Conservation (phyloP, 2,329 filamentous ascomycete species). For the Rutstroemia sydowiana region DNA sequence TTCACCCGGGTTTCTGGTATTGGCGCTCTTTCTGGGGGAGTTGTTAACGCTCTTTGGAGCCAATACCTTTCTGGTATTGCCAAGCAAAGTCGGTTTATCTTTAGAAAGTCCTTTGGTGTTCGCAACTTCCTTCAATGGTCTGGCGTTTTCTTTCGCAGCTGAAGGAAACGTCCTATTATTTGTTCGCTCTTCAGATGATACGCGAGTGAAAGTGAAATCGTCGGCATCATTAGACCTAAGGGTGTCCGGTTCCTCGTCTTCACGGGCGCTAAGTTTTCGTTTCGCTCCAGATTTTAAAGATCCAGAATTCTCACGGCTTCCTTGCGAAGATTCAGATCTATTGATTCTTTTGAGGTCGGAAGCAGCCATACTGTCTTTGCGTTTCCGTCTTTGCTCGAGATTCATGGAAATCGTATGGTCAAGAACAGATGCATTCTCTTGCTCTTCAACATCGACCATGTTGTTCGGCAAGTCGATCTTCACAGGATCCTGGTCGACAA, state of each 20-base stretch:
- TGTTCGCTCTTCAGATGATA: constrained; percentile 26
- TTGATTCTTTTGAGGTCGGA: constrained; percentile 14
- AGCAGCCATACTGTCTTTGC: constrained; percentile 24
- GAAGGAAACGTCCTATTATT: constrained; percentile 9
- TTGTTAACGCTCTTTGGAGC: constrained; percentile 47
- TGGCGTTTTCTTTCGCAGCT: constrained; percentile 3
- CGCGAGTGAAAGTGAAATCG: constrained; percentile 22
- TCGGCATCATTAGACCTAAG: constrained; percentile 29
- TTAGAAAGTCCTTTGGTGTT: constrained; percentile 17
- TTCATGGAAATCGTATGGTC: constrained; percentile 26
- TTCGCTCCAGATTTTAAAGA: constrained; percentile 45
- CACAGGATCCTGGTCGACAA: constrained; percentile 48
- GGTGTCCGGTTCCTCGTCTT: constrained; percentile 40
- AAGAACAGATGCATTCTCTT: constrained; percentile 15
- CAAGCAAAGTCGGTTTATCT: constrained; percentile 17
- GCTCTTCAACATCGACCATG: constrained; percentile 8
- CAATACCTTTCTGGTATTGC: constrained; percentile 24
- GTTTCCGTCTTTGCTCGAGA: constrained; percentile 30
- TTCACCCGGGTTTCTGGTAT: constrained; percentile 27
- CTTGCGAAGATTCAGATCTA: constrained; percentile 10
- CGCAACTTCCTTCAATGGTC: constrained; percentile 13
- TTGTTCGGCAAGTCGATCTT: constrained; percentile 43
- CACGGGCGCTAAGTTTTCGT: constrained; percentile 48
- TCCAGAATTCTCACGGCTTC: constrained; percentile 18
- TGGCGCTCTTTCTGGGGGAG: constrained; percentile 47